phyloP scores from a whole-genome alignment of 164 flowering plant genomes.

The Vitis riparia region DNA sequence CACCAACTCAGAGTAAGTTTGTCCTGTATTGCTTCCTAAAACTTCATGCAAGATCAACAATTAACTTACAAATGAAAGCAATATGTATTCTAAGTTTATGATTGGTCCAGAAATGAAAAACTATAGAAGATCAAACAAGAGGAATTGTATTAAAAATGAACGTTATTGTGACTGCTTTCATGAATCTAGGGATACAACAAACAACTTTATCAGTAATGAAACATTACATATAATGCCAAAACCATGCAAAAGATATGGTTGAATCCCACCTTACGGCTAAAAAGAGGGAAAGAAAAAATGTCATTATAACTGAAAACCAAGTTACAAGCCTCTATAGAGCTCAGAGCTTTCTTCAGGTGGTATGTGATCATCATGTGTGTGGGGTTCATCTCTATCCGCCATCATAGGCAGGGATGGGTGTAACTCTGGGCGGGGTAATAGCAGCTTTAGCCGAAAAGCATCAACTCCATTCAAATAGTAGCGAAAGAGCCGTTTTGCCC shows the following conservation, averaged over 20 bases:
- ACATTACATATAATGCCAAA: neutral
- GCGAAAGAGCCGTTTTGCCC: constrained; percentile 92
- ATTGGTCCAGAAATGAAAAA: neutral
- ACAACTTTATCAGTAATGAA: neutral
- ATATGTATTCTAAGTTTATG: neutral
- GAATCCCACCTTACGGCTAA: no score
- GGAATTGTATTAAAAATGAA: neutral
- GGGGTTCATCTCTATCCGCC: constrained; percentile 19
- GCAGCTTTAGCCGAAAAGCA: constrained; percentile 88
- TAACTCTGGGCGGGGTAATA: constrained; percentile 63
- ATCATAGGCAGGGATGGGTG: constrained; percentile 35
- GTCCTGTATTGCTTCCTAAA: neutral
- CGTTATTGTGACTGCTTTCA: neutral
- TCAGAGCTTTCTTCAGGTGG: constrained; percentile 21
- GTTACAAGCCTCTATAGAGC: constrained; percentile 13
- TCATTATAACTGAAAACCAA: neutral
- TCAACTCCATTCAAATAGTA: constrained; percentile 97
- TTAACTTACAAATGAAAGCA: neutral
- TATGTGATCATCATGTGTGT: constrained; percentile 9
- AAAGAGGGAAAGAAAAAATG: neutral
- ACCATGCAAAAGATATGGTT: no score
- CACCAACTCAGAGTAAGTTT: neutral
- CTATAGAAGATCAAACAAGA: no score
- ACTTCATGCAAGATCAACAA: neutral
- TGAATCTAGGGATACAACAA: neutral